Percentiles rank a stretch among this genome's conserved stretches.
These are phyloP conservation scores for Mycena amicta DNA, from an alignment of 768 basidiomycete species.

Conservation along the genomic window DNA sequence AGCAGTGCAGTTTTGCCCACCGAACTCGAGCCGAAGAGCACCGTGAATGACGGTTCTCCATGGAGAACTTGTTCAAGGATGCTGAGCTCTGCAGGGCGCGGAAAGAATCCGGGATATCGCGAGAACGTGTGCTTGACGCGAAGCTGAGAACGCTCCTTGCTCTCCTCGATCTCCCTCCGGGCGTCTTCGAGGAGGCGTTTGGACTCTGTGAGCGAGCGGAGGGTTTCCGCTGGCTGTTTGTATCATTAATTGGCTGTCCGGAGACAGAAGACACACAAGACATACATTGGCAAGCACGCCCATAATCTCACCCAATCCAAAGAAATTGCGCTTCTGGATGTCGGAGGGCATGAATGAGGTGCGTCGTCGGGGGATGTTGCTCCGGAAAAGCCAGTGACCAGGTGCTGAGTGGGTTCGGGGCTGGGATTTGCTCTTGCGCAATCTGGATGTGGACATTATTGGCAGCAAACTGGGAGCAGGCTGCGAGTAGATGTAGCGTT, in stretches of 20 bases:
- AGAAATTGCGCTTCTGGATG: constrained; percentile 69
- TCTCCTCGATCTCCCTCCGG: constrained; percentile 71
- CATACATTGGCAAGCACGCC: constrained; percentile 75
- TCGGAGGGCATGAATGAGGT: constrained; percentile 61
- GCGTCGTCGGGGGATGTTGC: constrained; percentile 69
- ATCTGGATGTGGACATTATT: constrained; percentile 20
- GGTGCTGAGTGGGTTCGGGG: constrained; percentile 33
- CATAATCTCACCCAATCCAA: constrained; percentile 79
- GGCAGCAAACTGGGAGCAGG: not conserved
- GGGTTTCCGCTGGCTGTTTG: constrained; percentile 71
- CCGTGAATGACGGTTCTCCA: constrained; percentile 76
- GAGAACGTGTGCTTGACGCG: constrained; percentile 79
- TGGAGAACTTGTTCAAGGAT: constrained; percentile 67
- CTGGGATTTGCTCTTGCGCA: constrained; percentile 30
- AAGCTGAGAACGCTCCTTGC: constrained; percentile 63
- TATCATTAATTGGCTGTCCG: constrained; percentile 7
- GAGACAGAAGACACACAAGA: constrained; percentile 9
- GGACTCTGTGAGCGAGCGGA: constrained; percentile 80
- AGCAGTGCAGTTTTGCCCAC: constrained; percentile 86
- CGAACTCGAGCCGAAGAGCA: constrained; percentile 79
- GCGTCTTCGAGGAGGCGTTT: constrained; percentile 77
- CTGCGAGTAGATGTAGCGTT: not conserved
- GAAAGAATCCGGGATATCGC: constrained; percentile 72
- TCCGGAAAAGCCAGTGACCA: constrained; percentile 76
- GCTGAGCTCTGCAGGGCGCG: constrained; percentile 65